Base-by-base conservation (phyloP, 2,329 filamentous ascomycete species). In the Colletotrichum cuscutae region DNA sequence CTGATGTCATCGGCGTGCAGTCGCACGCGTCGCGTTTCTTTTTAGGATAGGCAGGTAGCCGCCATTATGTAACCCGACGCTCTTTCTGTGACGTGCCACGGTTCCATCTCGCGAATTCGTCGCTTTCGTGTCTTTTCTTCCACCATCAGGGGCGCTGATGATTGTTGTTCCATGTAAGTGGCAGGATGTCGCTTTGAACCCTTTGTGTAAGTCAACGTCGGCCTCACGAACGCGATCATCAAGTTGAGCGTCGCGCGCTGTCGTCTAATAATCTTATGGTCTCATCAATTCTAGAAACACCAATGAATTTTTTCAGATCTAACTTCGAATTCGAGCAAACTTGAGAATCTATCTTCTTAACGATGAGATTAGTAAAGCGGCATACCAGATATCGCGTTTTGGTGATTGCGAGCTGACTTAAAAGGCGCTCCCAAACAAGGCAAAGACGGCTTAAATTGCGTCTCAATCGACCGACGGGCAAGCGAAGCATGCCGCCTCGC, bases 11-110 rank as follows among this genome's bases (percentile, higher is more conserved):
- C 61, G 70, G 42, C 59, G 42, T 42, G 30, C 22, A 15, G 61
- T 65, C 11, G 71, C 71, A 61, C 71, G 61, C 71, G 71, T 70
- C 71, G 71, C 66, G 71, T 73, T 73, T 15, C 67, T 73, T 73
- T 65, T 71, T 37, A 49, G 42, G 8, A 52, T 35, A 63, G 32
- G 60, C 66, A 62, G 13, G 66, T 73, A 71, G 61, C 71, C 66
- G 56, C 71, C 54, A 71, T 65, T 71, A 73, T 61, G 71, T 73
- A 73, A 73, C 66, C 46, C 7, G 49, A 24, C 49, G 49, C 61
- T 8, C 56, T 46, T 22, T 35, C 26, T 28, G 53, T 49, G 54
- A 63, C 54, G 53, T 72, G n/a, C 49, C 46, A 28, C 37, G 59
- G 12, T 12, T 28, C 24, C n/a, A 12, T 22, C 28, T 56, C 13